These are phyloP conservation scores for Clathrospora elynae DNA, from an alignment of 2,329 filamentous ascomycete genomes.

Conservation along the genomic window DNA sequence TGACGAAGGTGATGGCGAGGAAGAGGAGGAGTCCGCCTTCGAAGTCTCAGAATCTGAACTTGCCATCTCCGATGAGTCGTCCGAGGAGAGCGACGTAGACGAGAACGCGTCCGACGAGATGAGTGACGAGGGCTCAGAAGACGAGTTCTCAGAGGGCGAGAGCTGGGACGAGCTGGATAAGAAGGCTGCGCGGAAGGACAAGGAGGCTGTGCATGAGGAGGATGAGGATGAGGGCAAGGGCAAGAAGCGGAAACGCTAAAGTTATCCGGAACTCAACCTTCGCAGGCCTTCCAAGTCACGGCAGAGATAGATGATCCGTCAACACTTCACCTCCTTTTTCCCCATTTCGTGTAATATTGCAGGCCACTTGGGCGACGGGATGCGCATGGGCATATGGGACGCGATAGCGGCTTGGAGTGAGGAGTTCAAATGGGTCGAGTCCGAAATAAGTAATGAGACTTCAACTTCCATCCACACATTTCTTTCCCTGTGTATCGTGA, in stretches of 20 bases:
- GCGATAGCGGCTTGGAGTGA: no score
- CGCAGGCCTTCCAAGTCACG: no score
- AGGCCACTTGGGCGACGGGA: no score
- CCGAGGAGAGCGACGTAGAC: constrained; percentile 90
- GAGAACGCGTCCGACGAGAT: constrained; percentile 85
- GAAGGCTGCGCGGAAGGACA: constrained; percentile 73
- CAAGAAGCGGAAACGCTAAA: constrained; percentile 68
- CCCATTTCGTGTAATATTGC: no score
- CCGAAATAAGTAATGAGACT: no score
- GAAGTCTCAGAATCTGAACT: constrained; percentile 88
- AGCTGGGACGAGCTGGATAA: constrained; percentile 95
- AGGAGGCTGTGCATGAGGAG: constrained; percentile 59
- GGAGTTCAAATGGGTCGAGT: no score
- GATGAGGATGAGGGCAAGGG: constrained; percentile 61
- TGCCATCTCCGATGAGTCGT: constrained; percentile 71
- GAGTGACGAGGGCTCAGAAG: constrained; percentile 63
- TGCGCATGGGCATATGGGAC: no score
- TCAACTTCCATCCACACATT: no score
- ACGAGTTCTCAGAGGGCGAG: constrained; percentile 68
- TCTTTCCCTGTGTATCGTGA: no score
- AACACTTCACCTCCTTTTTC: no score
- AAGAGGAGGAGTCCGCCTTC: constrained; percentile 89
- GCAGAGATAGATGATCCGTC: no score
- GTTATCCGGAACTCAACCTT: no score
- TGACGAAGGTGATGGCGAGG: constrained; percentile 74